phyloP scores from a whole-genome alignment of 73 alveolate species.

The Paraurostyla sp. region DNA sequence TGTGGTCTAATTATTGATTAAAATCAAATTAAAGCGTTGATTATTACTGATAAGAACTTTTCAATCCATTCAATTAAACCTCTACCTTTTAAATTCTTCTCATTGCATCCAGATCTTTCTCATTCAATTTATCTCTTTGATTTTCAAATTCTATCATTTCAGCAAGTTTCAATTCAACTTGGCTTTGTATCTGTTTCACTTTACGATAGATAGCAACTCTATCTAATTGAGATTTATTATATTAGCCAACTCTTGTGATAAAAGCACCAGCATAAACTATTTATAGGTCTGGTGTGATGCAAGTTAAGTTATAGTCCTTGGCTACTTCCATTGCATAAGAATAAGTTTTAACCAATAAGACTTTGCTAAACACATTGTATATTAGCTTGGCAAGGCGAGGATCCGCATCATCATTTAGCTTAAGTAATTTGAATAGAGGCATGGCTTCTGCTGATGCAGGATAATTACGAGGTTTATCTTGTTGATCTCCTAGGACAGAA shows the following conservation, averaged over 20 bases:
- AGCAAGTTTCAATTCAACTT: conserved; percentile 73
- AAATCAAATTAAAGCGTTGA: background rate
- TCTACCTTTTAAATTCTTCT: conserved; percentile 77
- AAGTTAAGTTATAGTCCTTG: conserved; percentile 86
- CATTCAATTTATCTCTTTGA: conserved; percentile 53
- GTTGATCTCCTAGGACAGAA: conserved; percentile 69
- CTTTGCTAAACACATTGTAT: conserved; percentile 76
- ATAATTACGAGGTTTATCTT: conserved; percentile 58
- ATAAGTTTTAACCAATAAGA: conserved; percentile 83
- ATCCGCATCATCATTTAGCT: conserved; percentile 76
- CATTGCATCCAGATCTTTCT: conserved; percentile 65
- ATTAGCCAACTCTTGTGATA: conserved; percentile 89
- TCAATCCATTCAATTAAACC: conserved; percentile 54
- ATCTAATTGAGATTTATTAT: conserved; percentile 74
- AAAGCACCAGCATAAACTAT: conserved; percentile 93
- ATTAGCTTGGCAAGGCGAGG: conserved; percentile 64
- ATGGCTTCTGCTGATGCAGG: conserved; percentile 76
- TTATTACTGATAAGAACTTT: background rate
- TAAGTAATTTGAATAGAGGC: conserved; percentile 79
- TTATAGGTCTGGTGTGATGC: conserved; percentile 91
- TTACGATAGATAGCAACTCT: conserved; percentile 73
- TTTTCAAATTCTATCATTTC: background rate
- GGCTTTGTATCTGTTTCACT: conserved; percentile 63
- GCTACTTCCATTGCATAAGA: conserved; percentile 89
- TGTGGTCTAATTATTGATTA: background rate